Evolutionary conservation across 164 flowering plant species (phyloP), one percentile per base, ranked within the genome.

Genomic region (Dillenia suffruticosa): DNA sequence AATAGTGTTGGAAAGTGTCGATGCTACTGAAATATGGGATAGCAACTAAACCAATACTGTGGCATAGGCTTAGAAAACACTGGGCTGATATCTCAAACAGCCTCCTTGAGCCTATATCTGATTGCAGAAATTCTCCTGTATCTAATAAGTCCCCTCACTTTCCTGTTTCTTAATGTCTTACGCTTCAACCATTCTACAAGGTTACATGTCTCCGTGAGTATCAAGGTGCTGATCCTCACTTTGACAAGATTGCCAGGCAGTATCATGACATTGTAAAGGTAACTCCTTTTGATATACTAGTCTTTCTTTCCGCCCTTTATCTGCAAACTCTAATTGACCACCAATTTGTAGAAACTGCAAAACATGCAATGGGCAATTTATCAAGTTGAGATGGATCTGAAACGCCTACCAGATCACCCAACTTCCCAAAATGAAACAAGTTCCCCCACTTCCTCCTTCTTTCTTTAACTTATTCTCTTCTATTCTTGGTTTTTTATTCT

Each of bases 201-300:
- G 93, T 86, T 44, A 87, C 95, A n/a, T 88, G 96, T 0, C 92
- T 94, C 15, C 84, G 93, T 14, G 97, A 94, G 65, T 94, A 90
- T 59, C 98, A 90, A 84, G 98, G 97, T 52, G 96, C 91, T 26
- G 98, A 94, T 82, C 96, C 97, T 54, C 96, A 88, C 69, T 94
- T 94, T 54, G 97, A 94, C 67, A 67, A 69, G 22, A 90, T 90
- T 72, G 98, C 98, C 11, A 81, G 88, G 76, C 93, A 94, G 70
- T 94, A 94, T 74, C 97, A 91, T 56, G 98, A 94, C 49, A 82
- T 91, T 50, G 96, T 94, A 19, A 75, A 84, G 96, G 98, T 86
- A 68, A 76, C 17, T 51, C 48, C 15, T 32, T 32, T 32, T 32
- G 40, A 32, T 32, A 32, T 32, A 32, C 40, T 32, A 32, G 40